Evolutionary conservation across 192 early-diverging fungal genomes (phyloP).

Genomic region (Thoreauomyces humboldtii): DNA sequence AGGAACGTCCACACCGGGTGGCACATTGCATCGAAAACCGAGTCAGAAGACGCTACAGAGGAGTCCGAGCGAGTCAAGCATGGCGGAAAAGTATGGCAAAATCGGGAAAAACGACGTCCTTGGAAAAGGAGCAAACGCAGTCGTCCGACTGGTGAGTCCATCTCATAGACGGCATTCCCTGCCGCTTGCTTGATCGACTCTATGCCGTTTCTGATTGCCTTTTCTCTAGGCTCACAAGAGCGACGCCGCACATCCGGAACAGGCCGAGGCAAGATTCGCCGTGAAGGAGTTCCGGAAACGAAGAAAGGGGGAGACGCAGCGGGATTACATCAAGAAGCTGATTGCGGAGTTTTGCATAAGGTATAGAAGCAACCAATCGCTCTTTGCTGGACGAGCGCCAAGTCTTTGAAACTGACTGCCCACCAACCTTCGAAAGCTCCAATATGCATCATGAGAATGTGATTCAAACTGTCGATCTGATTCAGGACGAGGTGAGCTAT

Average conservation of each 20-base stretch:
- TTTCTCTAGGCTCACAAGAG: conserved; percentile 18
- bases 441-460: conserved; percentile 88
- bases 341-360: conserved; percentile 94
- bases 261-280: conserved; percentile 61
- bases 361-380: too few species aligned
- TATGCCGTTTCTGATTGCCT: too few species aligned
- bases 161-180: too few species aligned
- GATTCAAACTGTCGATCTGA: conserved; percentile 90
- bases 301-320: conserved; percentile 78
- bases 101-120: conserved; percentile 31
- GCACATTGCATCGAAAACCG: conserved; percentile 8
- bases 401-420: too few species aligned
- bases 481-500: conserved; percentile 72
- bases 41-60: conserved; percentile 9
- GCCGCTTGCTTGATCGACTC: too few species aligned
- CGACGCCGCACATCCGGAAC: background rate
- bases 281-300: conserved; percentile 94
- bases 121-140: conserved; percentile 52
- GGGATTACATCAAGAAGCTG: conserved; percentile 95
- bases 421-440: conserved; percentile 47
- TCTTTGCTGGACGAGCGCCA: too few species aligned
- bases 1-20: background rate
- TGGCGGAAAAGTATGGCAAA: conserved; percentile 55
- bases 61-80: conserved; percentile 34
- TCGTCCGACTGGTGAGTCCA: conserved; percentile 43